Percentiles rank a stretch among this genome's conserved stretches.
phyloP scores from a whole-genome alignment of 1,284 basidiomycete species.

The Schizophyllum commune region DNA sequence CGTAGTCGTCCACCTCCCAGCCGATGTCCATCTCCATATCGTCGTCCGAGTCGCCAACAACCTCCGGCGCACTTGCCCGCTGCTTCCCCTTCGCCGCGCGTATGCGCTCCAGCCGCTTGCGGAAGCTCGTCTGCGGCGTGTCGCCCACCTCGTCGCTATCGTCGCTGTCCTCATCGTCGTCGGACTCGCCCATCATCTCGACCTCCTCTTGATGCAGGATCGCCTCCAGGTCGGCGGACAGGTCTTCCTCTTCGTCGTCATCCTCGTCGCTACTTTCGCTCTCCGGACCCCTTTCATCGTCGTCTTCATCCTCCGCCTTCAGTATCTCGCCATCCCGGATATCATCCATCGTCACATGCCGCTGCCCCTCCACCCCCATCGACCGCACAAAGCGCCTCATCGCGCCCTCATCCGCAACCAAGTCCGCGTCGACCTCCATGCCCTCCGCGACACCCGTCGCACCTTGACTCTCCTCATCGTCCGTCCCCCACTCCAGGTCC shows the following conservation, averaged over 20 bases:
- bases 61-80: not conserved
- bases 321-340: conserved; percentile 48
- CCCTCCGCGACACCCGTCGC: conserved; percentile 22
- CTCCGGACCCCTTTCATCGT: conserved; percentile 12
- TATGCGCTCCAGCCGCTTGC: conserved; percentile 41
- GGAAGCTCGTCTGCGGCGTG: conserved; percentile 45
- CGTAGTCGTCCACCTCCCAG: conserved; percentile 21
- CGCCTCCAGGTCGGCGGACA: conserved; percentile 24
- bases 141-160: conserved; percentile 36
- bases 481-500: conserved; percentile 67
- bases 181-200: conserved; percentile 28
- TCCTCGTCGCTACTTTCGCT: conserved; percentile 21
- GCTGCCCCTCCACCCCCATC: conserved; percentile 37
- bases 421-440: conserved; percentile 57
- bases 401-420: conserved; percentile 36
- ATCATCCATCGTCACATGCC: conserved; percentile 59
- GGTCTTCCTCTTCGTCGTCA: conserved; percentile 17
- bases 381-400: conserved; percentile 51
- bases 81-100: conserved; percentile 24
- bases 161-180: conserved; percentile 28
- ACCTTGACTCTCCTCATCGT: conserved; percentile 23
- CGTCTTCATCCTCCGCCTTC: conserved; percentile 44
- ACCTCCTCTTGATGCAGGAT: conserved; percentile 29
- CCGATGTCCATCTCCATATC: conserved; percentile 21
- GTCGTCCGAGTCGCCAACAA: conserved; percentile 15